These are phyloP conservation scores for Phytophthora pini DNA, from an alignment of 352 stramenopile species.

Conservation along the genomic window DNA sequence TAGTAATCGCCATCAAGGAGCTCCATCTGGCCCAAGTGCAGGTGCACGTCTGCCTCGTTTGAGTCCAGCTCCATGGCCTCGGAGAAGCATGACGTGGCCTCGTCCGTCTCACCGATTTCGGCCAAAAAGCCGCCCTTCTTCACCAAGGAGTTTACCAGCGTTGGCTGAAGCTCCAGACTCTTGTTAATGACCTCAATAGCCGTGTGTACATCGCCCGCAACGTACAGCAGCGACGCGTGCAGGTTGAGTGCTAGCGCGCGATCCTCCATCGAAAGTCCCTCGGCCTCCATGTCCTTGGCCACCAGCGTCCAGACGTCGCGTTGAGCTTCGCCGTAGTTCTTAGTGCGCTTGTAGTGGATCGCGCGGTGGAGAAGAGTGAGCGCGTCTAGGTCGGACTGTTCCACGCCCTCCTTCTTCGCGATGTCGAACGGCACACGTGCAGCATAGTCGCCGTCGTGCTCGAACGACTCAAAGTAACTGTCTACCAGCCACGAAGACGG, in stretches of 20 bases:
- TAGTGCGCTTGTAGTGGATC: slow-evolving; percentile 70
- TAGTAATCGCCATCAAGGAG: slow-evolving; percentile 82
- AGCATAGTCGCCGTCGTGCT: slow-evolving; percentile 75
- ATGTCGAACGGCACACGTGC: slow-evolving; percentile 68
- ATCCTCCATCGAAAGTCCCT: slow-evolving; percentile 43
- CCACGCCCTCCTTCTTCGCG: slow-evolving; percentile 49
- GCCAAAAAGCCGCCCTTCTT: slow-evolving; percentile 87
- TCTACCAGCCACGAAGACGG: slow-evolving; percentile 80
- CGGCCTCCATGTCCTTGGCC: slow-evolving; percentile 44
- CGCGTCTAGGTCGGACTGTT: slow-evolving; percentile 54
- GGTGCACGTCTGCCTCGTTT: slow-evolving; percentile 79
- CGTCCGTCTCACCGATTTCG: slow-evolving; percentile 73
- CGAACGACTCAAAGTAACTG: slow-evolving; percentile 89
- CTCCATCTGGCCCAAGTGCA: slow-evolving; percentile 85
- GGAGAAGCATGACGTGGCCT: slow-evolving; percentile 67
- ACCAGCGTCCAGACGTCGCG: slow-evolving; percentile 51
- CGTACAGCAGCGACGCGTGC: slow-evolving; percentile 84
- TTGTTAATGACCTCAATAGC: slow-evolving; percentile 70
- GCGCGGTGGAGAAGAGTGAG: slow-evolving; percentile 67
- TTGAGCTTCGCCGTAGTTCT: slow-evolving; percentile 60
- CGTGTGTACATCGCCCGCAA: slow-evolving; percentile 75
- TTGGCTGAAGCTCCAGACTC: slow-evolving; percentile 60
- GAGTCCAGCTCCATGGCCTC: slow-evolving; percentile 71
- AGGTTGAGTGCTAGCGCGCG: slow-evolving; percentile 73
- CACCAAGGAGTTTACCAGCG: slow-evolving; percentile 69